Conservation (phyloP, 2,329 filamentous ascomycete species). For the Dendryphion nanum region DNA sequence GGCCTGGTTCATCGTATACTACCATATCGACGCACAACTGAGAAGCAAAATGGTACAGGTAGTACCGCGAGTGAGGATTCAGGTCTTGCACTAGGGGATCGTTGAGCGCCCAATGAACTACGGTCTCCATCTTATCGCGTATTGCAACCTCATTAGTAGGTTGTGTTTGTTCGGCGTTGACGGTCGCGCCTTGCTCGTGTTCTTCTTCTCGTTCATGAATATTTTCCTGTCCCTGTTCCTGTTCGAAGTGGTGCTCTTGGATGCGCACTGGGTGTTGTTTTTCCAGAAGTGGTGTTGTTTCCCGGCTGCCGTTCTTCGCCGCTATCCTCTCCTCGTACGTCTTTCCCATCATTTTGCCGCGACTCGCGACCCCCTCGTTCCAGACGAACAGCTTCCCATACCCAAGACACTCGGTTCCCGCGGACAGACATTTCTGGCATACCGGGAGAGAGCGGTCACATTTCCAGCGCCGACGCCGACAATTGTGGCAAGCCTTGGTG, state of each 20-base stretch:
- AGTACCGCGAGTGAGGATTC: conserved; percentile 45
- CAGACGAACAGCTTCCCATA: conserved; percentile 62
- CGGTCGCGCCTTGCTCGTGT: not conserved
- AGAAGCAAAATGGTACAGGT: conserved; percentile 49
- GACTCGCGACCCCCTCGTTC: conserved; percentile 54
- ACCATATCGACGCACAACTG: conserved; percentile 56
- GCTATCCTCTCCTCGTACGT: conserved; percentile 45
- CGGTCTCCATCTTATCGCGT: conserved; percentile 9
- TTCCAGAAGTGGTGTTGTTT: conserved; percentile 16
- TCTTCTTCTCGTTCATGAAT: not conserved
- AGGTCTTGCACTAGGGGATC: conserved; percentile 59
- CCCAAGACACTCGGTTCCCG: conserved; percentile 59
- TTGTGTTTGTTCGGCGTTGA: not conserved
- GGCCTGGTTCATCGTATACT: conserved; percentile 45
- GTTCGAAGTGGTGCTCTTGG: not conserved
- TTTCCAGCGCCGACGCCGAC: conserved; percentile 59
- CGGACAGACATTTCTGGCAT: conserved; percentile 59
- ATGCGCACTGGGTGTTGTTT: conserved; percentile 1
- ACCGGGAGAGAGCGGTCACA: conserved; percentile 61
- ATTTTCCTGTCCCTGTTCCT: not conserved
- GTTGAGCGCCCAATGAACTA: conserved; percentile 44
- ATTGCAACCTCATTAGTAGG: conserved; percentile 1
- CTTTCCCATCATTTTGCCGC: conserved; percentile 56
- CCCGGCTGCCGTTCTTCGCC: conserved; percentile 23
- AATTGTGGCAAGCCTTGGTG: conserved; percentile 58